These are phyloP conservation scores for Phylloporus rhodoxanthus DNA, from an alignment of 768 basidiomycete species.

Conservation along the genomic window DNA sequence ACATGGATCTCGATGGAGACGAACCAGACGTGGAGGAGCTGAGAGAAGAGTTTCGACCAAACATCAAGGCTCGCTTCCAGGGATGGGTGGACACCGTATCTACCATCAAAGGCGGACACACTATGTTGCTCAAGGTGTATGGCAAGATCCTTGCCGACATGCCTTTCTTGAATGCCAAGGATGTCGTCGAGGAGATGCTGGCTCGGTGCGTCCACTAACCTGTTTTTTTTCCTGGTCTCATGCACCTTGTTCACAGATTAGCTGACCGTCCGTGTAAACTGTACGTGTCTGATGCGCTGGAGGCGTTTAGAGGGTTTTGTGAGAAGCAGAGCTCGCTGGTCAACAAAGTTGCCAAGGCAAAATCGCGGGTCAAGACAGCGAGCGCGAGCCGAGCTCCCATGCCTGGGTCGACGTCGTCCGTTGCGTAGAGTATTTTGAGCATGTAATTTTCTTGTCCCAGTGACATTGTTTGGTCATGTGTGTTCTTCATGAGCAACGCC, in stretches of 20 bases:
- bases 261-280: constrained; percentile 49
- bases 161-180: constrained; percentile 49
- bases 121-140: constrained; percentile 39
- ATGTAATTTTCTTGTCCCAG: not conserved
- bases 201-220: constrained; percentile 34
- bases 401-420: not conserved
- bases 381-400: not conserved
- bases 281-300: constrained; percentile 48
- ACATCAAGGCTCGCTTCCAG: constrained; percentile 50
- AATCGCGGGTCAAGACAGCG: not conserved
- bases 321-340: constrained; percentile 35
- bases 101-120: constrained; percentile 35
- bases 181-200: constrained; percentile 54
- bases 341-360: constrained; percentile 35
- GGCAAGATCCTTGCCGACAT: constrained; percentile 43
- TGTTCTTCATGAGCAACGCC: too few relatives aligned
- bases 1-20: constrained; percentile 44
- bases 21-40: constrained; percentile 58
- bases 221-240: not conserved
- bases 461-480: too few relatives aligned
- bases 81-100: constrained; percentile 46
- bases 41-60: constrained; percentile 55
- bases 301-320: constrained; percentile 43
- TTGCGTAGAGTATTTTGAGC: not conserved
- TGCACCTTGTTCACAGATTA: constrained; percentile 34